These are phyloP conservation scores for Ehretia macrophylla DNA, from an alignment of 257 asterid genomes.

Conservation along the genomic window DNA sequence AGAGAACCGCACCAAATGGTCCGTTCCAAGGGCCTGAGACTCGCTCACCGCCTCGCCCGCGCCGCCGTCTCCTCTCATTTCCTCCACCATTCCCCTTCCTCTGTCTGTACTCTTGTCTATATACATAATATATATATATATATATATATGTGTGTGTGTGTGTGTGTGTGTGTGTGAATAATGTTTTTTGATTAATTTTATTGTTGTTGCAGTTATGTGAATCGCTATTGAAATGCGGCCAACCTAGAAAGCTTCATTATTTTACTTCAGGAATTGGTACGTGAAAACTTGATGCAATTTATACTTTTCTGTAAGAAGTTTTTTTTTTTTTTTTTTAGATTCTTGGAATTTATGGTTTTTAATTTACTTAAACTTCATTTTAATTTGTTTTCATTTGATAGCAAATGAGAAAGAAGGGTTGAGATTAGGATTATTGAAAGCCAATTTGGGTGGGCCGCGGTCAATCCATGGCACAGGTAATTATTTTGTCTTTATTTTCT, in stretches of 20 bases:
- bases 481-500: no score
- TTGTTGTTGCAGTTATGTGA: background rate
- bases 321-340: no score
- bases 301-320: no score
- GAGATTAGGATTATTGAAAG: constrained; percentile 30
- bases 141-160: background rate
- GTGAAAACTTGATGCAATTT: background rate
- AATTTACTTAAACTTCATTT: no score
- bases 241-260: background rate
- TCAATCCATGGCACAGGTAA: constrained; percentile 55
- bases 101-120: background rate
- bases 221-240: background rate
- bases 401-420: constrained; percentile 38
- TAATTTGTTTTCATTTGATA: constrained; percentile 6
- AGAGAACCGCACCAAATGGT: constrained; percentile 12
- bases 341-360: background rate
- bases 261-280: background rate
- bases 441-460: constrained; percentile 36
- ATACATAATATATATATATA: background rate
- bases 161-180: no score
- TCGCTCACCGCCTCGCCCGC: constrained; percentile 15
- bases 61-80: constrained; percentile 11
- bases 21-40: constrained; percentile 19
- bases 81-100: constrained; percentile 11
- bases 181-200: background rate